Evolutionary conservation across 345 rosid genomes (phyloP).

Genomic region (Salix exigua): DNA sequence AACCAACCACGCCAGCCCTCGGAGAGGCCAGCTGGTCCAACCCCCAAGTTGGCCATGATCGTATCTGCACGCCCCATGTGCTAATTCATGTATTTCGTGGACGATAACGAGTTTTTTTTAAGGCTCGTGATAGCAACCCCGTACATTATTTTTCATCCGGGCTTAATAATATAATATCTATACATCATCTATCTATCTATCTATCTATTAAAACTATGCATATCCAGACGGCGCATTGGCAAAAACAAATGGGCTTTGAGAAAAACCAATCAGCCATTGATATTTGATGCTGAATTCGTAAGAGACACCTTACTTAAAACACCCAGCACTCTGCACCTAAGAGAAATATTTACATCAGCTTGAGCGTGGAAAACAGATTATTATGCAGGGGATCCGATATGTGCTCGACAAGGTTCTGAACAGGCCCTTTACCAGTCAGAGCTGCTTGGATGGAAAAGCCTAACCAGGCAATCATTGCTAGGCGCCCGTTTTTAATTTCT

Average conservation of each 20-base stretch:
- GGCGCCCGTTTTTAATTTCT: slow-evolving; percentile 80
- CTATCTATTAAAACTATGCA: no score
- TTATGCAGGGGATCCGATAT: slow-evolving; percentile 69
- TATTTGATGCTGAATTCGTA: no score
- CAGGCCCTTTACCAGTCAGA: slow-evolving; percentile 76
- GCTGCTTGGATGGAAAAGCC: slow-evolving; percentile 84
- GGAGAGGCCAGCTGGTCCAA: neutral
- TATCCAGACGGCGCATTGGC: no score
- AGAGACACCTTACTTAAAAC: no score
- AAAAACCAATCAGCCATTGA: no score
- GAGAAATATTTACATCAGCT: slow-evolving; percentile 19
- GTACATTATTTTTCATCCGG: neutral
- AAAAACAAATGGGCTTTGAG: no score
- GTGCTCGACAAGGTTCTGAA: slow-evolving; percentile 76
- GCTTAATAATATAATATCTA: neutral
- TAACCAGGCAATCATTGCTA: slow-evolving; percentile 94
- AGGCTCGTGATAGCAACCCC: neutral
- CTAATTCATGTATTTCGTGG: neutral
- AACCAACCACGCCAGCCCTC: neutral
- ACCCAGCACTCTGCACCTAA: neutral
- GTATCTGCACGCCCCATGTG: neutral
- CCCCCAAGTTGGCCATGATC: neutral
- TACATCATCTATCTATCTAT: no score
- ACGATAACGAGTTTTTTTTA: neutral
- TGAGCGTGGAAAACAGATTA: slow-evolving; percentile 54